These are phyloP conservation scores for Parsonsia alboflavescens DNA, from an alignment of 257 asterid species.

Conservation along the genomic window DNA sequence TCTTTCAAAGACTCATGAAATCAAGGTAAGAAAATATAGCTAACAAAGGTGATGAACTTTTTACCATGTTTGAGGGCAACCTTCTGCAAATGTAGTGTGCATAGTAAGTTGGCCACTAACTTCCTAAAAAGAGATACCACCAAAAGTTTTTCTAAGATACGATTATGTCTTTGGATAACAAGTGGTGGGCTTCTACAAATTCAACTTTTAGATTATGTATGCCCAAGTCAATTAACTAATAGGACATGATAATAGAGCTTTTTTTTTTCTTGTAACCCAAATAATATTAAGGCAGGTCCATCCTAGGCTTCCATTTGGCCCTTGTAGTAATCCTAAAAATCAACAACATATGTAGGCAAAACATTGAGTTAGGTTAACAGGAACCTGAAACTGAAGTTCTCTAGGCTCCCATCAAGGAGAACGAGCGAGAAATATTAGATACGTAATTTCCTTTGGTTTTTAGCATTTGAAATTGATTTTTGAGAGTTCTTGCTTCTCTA, in stretches of 20 bases:
- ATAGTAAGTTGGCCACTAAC: background rate
- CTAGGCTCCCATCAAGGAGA: background rate
- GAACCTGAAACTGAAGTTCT: slow-evolving; percentile 9
- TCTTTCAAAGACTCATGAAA: background rate
- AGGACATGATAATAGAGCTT: background rate
- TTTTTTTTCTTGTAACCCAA: slow-evolving; percentile 58
- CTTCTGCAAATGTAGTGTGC: background rate
- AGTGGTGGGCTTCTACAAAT: background rate
- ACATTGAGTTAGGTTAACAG: slow-evolving; percentile 21
- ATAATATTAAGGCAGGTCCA: slow-evolving; percentile 97
- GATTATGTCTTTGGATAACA: background rate
- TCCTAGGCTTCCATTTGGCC: slow-evolving; percentile 99
- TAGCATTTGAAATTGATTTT: background rate
- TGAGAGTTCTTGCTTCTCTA: background rate
- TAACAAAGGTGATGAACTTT: background rate
- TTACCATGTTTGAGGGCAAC: background rate
- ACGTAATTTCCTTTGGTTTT: background rate
- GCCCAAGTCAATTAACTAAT: background rate
- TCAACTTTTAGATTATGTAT: background rate
- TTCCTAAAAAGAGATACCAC: background rate
- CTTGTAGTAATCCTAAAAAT: slow-evolving; percentile 94
- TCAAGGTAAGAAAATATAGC: background rate
- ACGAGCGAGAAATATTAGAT: background rate
- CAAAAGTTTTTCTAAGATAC: background rate
- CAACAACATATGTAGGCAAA: slow-evolving; percentile 54